Conservation (phyloP, 768 basidiomycete genomes). For the Panus rudis region DNA sequence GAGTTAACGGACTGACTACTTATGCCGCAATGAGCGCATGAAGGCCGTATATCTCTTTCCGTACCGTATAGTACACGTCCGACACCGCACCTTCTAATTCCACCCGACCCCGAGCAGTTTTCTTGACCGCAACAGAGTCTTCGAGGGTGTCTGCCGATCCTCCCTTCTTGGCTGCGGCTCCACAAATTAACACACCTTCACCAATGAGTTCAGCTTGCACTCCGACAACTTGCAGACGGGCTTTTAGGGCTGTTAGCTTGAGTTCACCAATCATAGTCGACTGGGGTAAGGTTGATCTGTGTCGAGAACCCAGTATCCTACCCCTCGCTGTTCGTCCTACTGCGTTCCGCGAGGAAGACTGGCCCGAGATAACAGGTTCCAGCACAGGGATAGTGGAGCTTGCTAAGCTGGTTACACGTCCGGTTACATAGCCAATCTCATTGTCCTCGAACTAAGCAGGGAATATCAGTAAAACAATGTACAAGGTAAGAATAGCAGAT, state of each 20-base stretch:
- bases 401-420: constrained; percentile 77
- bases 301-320: constrained; percentile 58
- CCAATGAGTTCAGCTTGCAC: constrained; percentile 94
- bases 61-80: constrained; percentile 82
- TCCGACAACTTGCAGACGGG: constrained; percentile 64
- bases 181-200: constrained; percentile 92
- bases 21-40: constrained; percentile 81
- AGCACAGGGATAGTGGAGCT: constrained; percentile 87
- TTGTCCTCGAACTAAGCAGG: constrained; percentile 86
- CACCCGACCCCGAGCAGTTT: constrained; percentile 77
- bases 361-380: constrained; percentile 46
- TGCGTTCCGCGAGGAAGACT: constrained; percentile 11
- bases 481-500: neutral
- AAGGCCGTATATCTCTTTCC: constrained; percentile 82
- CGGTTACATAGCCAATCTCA: constrained; percentile 89
- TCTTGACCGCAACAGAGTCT: constrained; percentile 81
- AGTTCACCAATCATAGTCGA: constrained; percentile 98
- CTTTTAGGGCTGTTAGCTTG: constrained; percentile 82
- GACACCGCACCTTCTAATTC: constrained; percentile 88
- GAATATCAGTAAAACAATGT: neutral
- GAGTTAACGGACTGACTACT: constrained; percentile 7
- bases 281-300: constrained; percentile 61
- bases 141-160: constrained; percentile 37
- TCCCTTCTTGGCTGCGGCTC: constrained; percentile 43
- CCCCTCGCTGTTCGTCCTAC: constrained; percentile 22